Evolutionary conservation across 2,329 filamentous ascomycete genomes (phyloP).

Genomic region (Lachnum nothofagi): DNA sequence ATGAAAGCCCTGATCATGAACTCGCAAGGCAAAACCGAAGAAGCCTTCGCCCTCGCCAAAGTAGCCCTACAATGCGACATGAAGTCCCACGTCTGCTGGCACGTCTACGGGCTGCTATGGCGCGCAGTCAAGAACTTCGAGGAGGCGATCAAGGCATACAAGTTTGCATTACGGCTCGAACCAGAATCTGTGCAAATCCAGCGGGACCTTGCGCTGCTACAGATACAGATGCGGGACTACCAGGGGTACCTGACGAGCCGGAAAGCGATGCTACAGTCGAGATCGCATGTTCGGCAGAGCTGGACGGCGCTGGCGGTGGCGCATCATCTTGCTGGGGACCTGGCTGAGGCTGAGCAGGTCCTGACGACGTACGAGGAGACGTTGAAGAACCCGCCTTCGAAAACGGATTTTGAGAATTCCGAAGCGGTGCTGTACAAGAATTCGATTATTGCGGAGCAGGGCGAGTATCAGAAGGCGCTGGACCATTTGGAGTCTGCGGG

Average conservation of each 20-base stretch:
- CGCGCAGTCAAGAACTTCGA: conserved; percentile 95
- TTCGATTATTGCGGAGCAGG: conserved; percentile 82
- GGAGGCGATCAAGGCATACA: conserved; percentile 98
- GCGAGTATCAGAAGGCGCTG: conserved; percentile 75
- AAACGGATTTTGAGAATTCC: conserved; percentile 82
- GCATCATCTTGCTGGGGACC: conserved; percentile 82
- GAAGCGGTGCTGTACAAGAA: conserved; percentile 96
- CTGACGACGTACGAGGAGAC: conserved; percentile 91
- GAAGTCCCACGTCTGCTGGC: conserved; percentile 99
- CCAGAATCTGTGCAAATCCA: conserved; percentile 94
- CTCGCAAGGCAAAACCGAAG: conserved; percentile 82
- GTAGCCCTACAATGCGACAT: conserved; percentile 90
- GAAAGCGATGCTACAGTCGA: conserved; percentile 77
- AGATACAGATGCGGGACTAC: conserved; percentile 96
- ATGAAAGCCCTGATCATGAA: conserved; percentile 99
- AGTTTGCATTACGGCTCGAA: conserved; percentile 86
- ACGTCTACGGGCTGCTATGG: conserved; percentile 94
- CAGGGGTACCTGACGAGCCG: conserved; percentile 88
- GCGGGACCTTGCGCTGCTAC: conserved; percentile 84
- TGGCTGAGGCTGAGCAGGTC: conserved; percentile 82
- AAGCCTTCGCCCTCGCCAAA: conserved; percentile 91
- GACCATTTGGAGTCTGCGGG: conserved; percentile 76
- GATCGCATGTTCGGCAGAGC: conserved; percentile 78
- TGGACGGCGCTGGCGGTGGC: conserved; percentile 98
- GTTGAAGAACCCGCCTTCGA: conserved; percentile 71